A percentile compares a stretch with the other conserved stretches of the same genome.
Evolutionary conservation across 257 asterid genomes (phyloP).

Genomic region (Primulina eburnea): DNA sequence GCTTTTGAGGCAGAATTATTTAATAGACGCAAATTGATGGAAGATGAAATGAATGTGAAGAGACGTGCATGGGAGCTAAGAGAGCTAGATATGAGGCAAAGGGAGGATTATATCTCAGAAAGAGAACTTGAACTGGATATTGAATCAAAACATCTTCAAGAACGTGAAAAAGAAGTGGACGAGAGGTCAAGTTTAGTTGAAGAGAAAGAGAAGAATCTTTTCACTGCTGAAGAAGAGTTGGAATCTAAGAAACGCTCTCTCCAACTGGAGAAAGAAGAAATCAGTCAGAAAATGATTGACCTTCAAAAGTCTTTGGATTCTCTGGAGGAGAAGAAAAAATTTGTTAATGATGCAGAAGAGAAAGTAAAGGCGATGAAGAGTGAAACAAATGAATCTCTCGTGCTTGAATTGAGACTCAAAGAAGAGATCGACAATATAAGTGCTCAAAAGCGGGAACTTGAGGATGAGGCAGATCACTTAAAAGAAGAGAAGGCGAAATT

Average conservation of each 20-base stretch:
- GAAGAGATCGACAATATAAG: slow-evolving; percentile 83
- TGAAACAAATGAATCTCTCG: slow-evolving; percentile 72
- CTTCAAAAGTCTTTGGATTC: slow-evolving; percentile 56
- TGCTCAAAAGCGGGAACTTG: slow-evolving; percentile 72
- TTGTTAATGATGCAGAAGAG: slow-evolving; percentile 57
- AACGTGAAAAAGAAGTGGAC: slow-evolving; percentile 59
- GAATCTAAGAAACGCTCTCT: slow-evolving; percentile 42
- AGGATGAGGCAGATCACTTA: slow-evolving; percentile 70
- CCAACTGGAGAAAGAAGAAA: slow-evolving; percentile 56
- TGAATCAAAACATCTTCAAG: slow-evolving; percentile 46
- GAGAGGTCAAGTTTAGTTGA: slow-evolving; percentile 44
- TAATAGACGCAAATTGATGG: slow-evolving; percentile 54
- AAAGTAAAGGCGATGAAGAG: slow-evolving; percentile 61
- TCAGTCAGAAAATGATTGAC: slow-evolving; percentile 46
- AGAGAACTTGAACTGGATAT: slow-evolving; percentile 66
- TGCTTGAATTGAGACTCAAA: slow-evolving; percentile 69
- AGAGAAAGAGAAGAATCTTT: slow-evolving; percentile 55
- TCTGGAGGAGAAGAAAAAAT: slow-evolving; percentile 57
- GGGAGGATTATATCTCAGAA: slow-evolving; percentile 66
- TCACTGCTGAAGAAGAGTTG: slow-evolving; percentile 52
- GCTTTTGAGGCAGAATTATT: slow-evolving; percentile 66
- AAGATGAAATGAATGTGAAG: slow-evolving; percentile 66
- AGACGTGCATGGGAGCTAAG: slow-evolving; percentile 83
- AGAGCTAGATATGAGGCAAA: slow-evolving; percentile 76
- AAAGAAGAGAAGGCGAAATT: slow-evolving; percentile 80